A percentile compares a stretch with the other conserved stretches of the same genome.
These are phyloP conservation scores for Cryptococcus hybrid DNA, from an alignment of 1,284 basidiomycete species.

Conservation along the genomic window DNA sequence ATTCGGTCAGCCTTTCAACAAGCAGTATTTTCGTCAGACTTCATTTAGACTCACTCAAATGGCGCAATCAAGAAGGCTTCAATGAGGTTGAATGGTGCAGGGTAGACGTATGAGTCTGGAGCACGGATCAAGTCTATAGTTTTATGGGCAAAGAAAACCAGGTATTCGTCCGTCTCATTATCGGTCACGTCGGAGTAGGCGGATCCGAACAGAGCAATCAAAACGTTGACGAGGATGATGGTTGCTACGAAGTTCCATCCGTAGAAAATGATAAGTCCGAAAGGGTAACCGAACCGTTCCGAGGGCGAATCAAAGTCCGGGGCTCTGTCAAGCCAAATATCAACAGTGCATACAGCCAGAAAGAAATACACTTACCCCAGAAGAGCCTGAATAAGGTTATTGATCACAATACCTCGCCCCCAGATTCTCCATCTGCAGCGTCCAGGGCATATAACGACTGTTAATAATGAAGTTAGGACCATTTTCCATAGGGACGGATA, in stretches of 20 bases:
- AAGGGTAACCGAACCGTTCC: constrained; percentile 54
- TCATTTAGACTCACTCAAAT: constrained; percentile 63
- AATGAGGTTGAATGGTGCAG: constrained; percentile 71
- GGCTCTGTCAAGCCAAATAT: constrained; percentile 54
- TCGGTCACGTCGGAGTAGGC: constrained; percentile 74
- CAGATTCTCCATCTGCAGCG: constrained; percentile 76
- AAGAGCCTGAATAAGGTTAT: constrained; percentile 75
- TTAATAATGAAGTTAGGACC: not conserved
- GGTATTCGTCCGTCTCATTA: constrained; percentile 52
- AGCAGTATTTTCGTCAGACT: constrained; percentile 41
- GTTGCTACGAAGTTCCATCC: constrained; percentile 84
- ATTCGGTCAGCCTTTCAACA: not conserved
- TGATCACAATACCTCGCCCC: constrained; percentile 61
- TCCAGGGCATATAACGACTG: constrained; percentile 78
- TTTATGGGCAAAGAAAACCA: constrained; percentile 85
- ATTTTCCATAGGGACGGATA: too few species aligned
- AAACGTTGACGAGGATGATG: constrained; percentile 87
- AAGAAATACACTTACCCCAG: constrained; percentile 60
- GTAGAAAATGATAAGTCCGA: constrained; percentile 77
- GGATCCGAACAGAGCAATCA: constrained; percentile 91
- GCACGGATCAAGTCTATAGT: constrained; percentile 76
- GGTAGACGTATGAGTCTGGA: constrained; percentile 60
- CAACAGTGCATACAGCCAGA: not conserved
- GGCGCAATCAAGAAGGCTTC: constrained; percentile 79
- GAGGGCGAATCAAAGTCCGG: constrained; percentile 73